phyloP scores from a whole-genome alignment of 2,329 filamentous ascomycete species.

The Alternaria arbusti region DNA sequence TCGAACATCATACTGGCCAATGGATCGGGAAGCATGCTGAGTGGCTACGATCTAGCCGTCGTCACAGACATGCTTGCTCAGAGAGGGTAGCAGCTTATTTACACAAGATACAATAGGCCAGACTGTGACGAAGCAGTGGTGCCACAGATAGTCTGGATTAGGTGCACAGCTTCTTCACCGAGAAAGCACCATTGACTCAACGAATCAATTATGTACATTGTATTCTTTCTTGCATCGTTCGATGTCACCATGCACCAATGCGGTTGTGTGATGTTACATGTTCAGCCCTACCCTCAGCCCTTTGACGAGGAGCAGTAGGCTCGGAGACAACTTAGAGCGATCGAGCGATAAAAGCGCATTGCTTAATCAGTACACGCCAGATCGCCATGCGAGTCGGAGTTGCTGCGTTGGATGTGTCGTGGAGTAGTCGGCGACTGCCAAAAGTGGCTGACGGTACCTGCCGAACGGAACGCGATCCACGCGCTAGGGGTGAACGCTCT shows the following conservation, averaged over 20 bases:
- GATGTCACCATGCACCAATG: constrained; percentile 1
- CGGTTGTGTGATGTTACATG: constrained; percentile 11
- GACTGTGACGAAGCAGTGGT: background rate
- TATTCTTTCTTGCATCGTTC: background rate
- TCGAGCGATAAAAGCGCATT: background rate
- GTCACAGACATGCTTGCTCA: background rate
- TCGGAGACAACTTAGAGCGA: background rate
- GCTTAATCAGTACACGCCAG: background rate
- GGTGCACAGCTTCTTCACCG: background rate
- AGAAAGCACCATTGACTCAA: background rate
- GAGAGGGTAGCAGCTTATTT: background rate
- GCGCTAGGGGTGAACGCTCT: background rate
- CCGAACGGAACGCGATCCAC: background rate
- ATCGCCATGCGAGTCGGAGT: background rate
- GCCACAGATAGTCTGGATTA: background rate
- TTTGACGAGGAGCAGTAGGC: constrained; percentile 6
- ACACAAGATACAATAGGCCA: background rate
- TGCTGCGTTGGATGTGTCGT: background rate
- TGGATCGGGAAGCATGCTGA: background rate
- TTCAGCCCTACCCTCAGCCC: constrained; percentile 4
- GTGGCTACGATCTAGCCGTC: background rate
- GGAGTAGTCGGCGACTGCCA: background rate
- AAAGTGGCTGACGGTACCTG: background rate
- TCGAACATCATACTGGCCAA: background rate
- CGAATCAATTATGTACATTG: background rate